Evolutionary conservation across 2,329 filamentous ascomycete genomes (phyloP).

Genomic region (Chalara sp.): DNA sequence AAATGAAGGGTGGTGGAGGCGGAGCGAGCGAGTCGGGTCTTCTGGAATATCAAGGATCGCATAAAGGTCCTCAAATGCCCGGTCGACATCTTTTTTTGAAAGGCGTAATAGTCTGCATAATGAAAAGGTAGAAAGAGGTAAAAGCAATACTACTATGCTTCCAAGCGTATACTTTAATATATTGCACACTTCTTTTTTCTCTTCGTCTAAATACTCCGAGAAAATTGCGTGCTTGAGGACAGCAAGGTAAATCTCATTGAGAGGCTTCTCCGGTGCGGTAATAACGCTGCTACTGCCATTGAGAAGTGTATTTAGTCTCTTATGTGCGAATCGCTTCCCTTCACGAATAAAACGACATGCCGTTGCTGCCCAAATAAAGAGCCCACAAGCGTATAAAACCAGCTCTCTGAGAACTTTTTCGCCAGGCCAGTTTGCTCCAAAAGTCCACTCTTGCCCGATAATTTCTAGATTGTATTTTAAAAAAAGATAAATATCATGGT

Average conservation of each 20-base stretch:
- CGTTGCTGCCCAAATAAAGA: not conserved
- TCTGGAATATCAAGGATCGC: conserved; percentile 9
- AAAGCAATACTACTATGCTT: conserved; percentile 3
- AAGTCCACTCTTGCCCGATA: conserved; percentile 1
- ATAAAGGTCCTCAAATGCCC: conserved; percentile 2
- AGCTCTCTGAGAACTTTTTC: conserved; percentile 7
- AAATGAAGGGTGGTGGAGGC: conserved; percentile 3
- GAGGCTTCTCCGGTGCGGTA: conserved; percentile 6
- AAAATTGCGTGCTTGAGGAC: conserved; percentile 5
- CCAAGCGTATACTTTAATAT: conserved; percentile 7
- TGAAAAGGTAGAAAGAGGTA: conserved; percentile 1
- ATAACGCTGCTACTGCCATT: conserved; percentile 1
- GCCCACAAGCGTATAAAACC: conserved; percentile 7
- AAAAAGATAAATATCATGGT: conserved; percentile 21
- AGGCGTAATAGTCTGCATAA: conserved; percentile 3
- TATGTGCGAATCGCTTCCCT: conserved; percentile 1
- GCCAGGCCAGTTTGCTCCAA: conserved; percentile 3
- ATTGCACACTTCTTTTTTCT: conserved; percentile 5
- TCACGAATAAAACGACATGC: not conserved
- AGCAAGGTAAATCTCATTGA: conserved; percentile 7
- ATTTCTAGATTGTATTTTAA: conserved; percentile 12
- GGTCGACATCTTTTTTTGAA: not conserved
- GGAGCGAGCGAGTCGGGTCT: conserved; percentile 4
- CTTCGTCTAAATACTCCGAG: conserved; percentile 4
- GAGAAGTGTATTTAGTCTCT: conserved; percentile 6